Evolutionary conservation across 495 filamentous ascomycete genomes (phyloP).

Genomic region (Neurospora sp.): DNA sequence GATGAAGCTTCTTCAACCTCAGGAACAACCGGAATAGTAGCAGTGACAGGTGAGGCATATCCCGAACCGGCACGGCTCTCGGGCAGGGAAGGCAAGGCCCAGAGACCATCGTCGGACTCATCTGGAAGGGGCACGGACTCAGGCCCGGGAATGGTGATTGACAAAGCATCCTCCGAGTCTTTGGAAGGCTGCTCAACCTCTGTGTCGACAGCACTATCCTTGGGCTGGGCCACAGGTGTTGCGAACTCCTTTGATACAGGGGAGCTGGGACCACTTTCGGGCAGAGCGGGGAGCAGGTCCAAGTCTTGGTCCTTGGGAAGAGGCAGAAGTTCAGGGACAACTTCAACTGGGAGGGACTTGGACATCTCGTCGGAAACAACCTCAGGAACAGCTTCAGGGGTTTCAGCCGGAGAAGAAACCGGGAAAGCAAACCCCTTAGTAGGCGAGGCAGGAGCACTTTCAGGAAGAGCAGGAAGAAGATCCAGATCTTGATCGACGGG

Average conservation of each 20-base stretch:
- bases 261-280: not conserved
- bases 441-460: constrained; percentile 7
- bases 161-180: not conserved
- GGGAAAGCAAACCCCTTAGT: not conserved
- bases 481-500: constrained; percentile 1
- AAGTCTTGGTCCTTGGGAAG: constrained; percentile 7
- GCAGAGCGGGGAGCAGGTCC: constrained; percentile 19
- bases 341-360: too few species aligned
- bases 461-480: constrained; percentile 7
- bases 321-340: not conserved
- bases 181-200: not conserved
- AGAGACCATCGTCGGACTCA: not conserved
- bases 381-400: not conserved
- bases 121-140: not conserved
- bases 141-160: not conserved
- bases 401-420: constrained; percentile 1
- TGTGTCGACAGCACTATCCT: not conserved
- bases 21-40: not conserved
- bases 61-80: not conserved
- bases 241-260: not conserved
- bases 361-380: not conserved
- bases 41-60: not conserved
- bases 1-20: not conserved
- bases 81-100: not conserved
- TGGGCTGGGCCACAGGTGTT: not conserved